phyloP scores from a whole-genome alignment of 73 alveolate species.

The Halteria grandinella region DNA sequence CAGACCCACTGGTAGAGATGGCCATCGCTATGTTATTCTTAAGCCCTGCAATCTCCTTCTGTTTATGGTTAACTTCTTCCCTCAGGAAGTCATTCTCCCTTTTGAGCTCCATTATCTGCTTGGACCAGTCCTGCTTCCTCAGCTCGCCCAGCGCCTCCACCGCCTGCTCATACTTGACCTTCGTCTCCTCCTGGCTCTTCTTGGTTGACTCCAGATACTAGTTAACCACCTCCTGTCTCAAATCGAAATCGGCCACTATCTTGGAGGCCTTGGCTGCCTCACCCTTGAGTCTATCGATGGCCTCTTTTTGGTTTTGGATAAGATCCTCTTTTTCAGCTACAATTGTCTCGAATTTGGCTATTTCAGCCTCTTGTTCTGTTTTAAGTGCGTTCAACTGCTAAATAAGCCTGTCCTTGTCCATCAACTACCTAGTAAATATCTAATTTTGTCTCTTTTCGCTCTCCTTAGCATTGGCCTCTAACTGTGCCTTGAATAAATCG shows the following conservation, averaged over 20 bases:
- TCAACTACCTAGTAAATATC: background rate
- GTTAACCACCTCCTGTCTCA: conserved; percentile 10
- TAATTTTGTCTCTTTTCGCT: background rate
- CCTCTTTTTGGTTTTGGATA: background rate
- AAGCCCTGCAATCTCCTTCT: conserved; percentile 1
- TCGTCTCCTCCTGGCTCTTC: background rate
- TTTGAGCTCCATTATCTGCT: conserved; percentile 11
- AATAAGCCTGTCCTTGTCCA: conserved; percentile 1
- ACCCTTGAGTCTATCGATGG: background rate
- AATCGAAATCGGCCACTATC: background rate
- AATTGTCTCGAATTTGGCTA: background rate
- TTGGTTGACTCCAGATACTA: conserved; percentile 19
- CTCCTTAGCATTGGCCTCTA: background rate
- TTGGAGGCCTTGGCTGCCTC: background rate
- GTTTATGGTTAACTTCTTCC: conserved; percentile 15
- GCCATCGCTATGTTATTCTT: conserved; percentile 28
- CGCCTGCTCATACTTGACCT: background rate
- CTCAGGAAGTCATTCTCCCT: conserved; percentile 27
- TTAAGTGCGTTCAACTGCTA: background rate
- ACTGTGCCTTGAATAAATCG: background rate
- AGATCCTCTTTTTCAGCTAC: conserved; percentile 28
- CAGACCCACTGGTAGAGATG: background rate
- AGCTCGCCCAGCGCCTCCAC: background rate
- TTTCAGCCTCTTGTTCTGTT: background rate
- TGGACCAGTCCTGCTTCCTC: conserved; percentile 34